Base-by-base conservation (phyloP, 73 alveolate species). In the Paramecium bursaria region DNA sequence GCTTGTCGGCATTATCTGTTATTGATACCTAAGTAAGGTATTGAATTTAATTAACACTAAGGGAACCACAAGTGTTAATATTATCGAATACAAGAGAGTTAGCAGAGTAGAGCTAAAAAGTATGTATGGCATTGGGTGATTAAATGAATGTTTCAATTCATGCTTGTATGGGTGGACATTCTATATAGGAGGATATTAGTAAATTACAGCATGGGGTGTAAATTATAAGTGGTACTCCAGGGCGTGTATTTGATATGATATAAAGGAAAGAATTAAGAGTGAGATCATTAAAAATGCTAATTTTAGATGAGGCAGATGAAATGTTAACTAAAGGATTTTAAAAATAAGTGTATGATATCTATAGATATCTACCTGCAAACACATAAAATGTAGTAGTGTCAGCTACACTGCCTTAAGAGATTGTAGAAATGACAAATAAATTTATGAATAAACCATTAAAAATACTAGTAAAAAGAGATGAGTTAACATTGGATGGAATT, bases 221-320 rank as follows among this genome's bases (percentile, higher is more conserved):
- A 50, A 92, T 97, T 31, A 93, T 96, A 15, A 90, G 94, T 7
- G 99, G 99, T n/a, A 96, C 99, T 2, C 99, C 99, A 3, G 99
- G 99, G 14, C 87, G 99, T 26, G 99, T 98, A 48, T 95, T 82
- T 86, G 99, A 98, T 90, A 95, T 98, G 98, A 95, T 95, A 55
- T 85, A 90, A 50, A 80, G 97, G 54, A 88, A 92, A 74, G 91
- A 91, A 29, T 86, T 96, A 27, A 76, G 92, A 39, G 88, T 97
- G 50, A 50, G 93, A 47, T 86, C 90, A 86, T 87, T 97, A 33
- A 96, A 96, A 90, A 90, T 94, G 97, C 85, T 97, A 31, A 79
- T 97, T 50, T 88, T 97, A 53, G 99, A 97, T 74, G 99, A 97
- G 87, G 99, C 99, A 49, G 99, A 97, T 82, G 98, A 97, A 93